phyloP scores from a whole-genome alignment of 495 filamentous ascomycete species.

The Trichoderma virens region DNA sequence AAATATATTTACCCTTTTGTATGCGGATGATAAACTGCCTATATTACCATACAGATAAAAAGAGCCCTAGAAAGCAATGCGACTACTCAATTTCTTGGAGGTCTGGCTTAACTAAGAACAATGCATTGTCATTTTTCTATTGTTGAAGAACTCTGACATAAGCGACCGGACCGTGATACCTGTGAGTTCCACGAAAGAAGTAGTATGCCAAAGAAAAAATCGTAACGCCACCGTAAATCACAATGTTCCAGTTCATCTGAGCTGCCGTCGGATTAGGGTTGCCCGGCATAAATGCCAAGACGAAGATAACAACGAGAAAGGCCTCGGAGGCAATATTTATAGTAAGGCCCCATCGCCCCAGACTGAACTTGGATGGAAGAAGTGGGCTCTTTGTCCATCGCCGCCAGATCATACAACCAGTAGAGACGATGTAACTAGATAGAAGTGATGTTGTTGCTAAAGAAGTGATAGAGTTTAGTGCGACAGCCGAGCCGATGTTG shows the following conservation, averaged over 20 bases:
- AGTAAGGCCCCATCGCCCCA: slow-evolving; percentile 41
- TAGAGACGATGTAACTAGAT: slow-evolving; percentile 40
- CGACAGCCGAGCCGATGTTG: slow-evolving; percentile 49
- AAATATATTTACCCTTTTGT: too few species aligned
- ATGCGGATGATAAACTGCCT: too few species aligned
- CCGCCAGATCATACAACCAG: slow-evolving; percentile 23
- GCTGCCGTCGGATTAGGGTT: slow-evolving; percentile 29
- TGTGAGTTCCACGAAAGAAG: slow-evolving; percentile 29
- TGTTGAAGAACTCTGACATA: slow-evolving; percentile 7
- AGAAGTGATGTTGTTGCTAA: slow-evolving; percentile 34
- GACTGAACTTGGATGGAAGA: slow-evolving; percentile 38
- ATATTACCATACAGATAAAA: too few species aligned
- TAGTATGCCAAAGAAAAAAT: slow-evolving; percentile 41
- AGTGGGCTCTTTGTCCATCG: slow-evolving; percentile 20
- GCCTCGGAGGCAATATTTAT: slow-evolving; percentile 37
- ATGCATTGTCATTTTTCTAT: too few species aligned
- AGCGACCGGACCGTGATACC: slow-evolving; percentile 25
- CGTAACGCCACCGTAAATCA: slow-evolving; percentile 40
- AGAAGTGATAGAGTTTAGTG: slow-evolving; percentile 50
- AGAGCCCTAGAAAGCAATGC: too few species aligned
- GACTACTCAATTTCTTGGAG: too few species aligned
- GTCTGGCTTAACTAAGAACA: too few species aligned
- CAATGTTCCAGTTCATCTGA: slow-evolving; percentile 44
- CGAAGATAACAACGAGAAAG: slow-evolving; percentile 40
- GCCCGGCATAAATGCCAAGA: slow-evolving; percentile 48